Conservation (phyloP, 768 basidiomycete genomes). For the Paxillus ammoniavirescens region DNA sequence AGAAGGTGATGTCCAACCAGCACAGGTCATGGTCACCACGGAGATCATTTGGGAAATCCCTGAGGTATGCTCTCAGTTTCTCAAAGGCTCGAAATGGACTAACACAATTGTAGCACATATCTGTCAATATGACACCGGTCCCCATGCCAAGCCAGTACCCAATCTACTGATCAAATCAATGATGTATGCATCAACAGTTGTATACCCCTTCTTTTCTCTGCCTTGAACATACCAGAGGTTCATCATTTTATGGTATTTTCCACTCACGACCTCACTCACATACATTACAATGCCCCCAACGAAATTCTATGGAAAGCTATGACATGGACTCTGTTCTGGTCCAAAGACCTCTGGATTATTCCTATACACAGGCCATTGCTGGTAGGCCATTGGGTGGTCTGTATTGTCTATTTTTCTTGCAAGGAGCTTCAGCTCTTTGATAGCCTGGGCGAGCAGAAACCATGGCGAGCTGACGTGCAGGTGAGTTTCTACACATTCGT, state of each 20-base stretch:
- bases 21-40: neutral
- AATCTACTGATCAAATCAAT: conserved; percentile 1
- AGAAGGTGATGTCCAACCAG: neutral
- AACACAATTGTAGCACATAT: neutral
- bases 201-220: neutral
- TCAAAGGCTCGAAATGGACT: neutral
- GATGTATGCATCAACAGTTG: conserved; percentile 7
- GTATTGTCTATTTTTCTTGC: conserved; percentile 6
- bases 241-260: conserved; percentile 4
- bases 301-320: conserved; percentile 20
- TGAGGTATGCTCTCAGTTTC: neutral
- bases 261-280: neutral
- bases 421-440: conserved; percentile 30
- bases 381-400: conserved; percentile 33
- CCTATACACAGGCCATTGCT: conserved; percentile 30
- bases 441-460: conserved; percentile 20
- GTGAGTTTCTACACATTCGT: neutral
- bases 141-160: neutral
- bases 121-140: neutral
- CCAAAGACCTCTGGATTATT: conserved; percentile 31
- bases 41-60: conserved; percentile 1
- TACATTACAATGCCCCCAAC: neutral
- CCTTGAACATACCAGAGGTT: neutral
- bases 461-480: neutral
- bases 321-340: conserved; percentile 23